These are phyloP conservation scores for Phytopythium montanum DNA, from an alignment of 352 stramenopile genomes.

Conservation along the genomic window DNA sequence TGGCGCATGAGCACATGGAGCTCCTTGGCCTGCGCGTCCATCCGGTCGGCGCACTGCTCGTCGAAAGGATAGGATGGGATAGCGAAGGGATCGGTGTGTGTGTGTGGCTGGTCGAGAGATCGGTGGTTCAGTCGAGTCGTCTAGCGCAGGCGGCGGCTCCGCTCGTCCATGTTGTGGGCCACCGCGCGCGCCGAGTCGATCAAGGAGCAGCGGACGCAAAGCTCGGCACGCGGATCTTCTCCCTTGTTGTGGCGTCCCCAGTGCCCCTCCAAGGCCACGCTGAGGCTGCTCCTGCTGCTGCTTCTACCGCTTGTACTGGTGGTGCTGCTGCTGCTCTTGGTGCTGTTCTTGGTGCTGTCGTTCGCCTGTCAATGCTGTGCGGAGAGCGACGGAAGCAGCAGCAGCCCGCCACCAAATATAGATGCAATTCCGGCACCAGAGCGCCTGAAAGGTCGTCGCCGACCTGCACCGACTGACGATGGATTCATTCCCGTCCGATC, in stretches of 20 bases:
- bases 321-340: neutral
- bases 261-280: no score
- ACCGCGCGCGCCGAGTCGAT: neutral
- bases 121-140: neutral
- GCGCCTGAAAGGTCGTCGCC: no score
- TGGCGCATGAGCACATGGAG: constrained; percentile 60
- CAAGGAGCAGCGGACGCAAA: no score
- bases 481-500: no score
- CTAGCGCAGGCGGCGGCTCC: neutral
- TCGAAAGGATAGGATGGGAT: no score
- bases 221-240: neutral
- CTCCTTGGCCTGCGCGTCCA: constrained; percentile 48
- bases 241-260: neutral
- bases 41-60: neutral
- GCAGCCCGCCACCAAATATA: neutral
- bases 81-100: no score
- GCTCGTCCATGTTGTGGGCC: constrained; percentile 4
- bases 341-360: neutral
- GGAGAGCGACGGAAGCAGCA: neutral
- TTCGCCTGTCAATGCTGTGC: neutral
- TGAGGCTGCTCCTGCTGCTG: no score
- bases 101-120: neutral
- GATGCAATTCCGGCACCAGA: no score
- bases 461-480: no score
- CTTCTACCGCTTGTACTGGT: no score